These are phyloP conservation scores for Lactifluus piperatus DNA, from an alignment of 768 basidiomycete genomes.

Conservation along the genomic window DNA sequence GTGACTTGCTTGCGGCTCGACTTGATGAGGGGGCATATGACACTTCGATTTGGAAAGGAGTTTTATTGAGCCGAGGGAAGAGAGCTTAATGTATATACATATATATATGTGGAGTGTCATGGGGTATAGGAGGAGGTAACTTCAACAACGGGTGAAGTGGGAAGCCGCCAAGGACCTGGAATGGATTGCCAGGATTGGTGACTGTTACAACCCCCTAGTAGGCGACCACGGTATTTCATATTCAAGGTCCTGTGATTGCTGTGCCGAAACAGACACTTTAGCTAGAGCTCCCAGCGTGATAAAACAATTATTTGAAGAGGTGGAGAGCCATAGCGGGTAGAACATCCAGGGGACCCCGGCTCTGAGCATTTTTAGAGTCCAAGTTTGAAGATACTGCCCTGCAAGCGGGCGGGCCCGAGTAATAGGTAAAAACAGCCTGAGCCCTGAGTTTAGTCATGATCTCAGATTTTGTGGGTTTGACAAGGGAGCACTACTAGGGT, in stretches of 20 bases:
- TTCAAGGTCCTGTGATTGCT: neutral
- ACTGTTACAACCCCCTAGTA: no score
- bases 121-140: no score
- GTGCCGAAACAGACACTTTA: neutral
- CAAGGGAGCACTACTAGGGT: neutral
- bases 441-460: neutral
- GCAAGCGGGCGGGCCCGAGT: neutral
- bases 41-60: no score
- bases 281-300: constrained; percentile 1
- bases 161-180: neutral
- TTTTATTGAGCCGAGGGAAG: no score
- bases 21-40: no score
- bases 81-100: no score
- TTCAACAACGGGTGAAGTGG: neutral
- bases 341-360: neutral
- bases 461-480: neutral
- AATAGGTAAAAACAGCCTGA: neutral
- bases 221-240: constrained; percentile 6
- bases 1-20: no score
- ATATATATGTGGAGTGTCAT: no score
- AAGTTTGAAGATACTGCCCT: neutral
- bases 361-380: neutral
- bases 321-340: neutral
- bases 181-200: neutral
- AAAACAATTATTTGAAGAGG: constrained; percentile 2